Evolutionary conservation across 1,284 basidiomycete species (phyloP).

Genomic region (Hemileia vastatrix): DNA sequence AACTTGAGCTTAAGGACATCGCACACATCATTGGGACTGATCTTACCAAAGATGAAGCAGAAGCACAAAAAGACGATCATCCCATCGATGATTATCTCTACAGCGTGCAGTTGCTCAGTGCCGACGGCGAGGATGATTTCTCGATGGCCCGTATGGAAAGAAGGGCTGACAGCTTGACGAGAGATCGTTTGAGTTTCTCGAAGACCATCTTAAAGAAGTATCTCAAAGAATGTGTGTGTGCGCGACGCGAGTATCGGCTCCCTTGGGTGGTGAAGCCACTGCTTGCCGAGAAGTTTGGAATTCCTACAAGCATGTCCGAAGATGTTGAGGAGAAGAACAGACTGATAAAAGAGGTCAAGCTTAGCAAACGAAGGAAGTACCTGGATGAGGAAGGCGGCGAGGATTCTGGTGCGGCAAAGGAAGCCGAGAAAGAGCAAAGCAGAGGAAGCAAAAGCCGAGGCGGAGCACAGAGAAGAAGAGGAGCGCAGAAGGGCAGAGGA

Average conservation of each 20-base stretch:
- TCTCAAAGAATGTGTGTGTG: slow-evolving; percentile 82
- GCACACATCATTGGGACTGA: slow-evolving; percentile 65
- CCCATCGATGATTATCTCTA: slow-evolving; percentile 77
- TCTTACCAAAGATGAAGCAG: slow-evolving; percentile 66
- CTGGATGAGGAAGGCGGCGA: neutral
- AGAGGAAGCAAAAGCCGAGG: too few species aligned
- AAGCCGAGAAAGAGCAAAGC: too few species aligned
- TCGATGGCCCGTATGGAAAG: too few species aligned
- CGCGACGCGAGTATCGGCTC: slow-evolving; percentile 81
- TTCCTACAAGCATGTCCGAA: slow-evolving; percentile 73
- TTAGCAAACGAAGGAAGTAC: neutral
- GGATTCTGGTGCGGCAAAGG: too few species aligned
- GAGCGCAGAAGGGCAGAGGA: too few species aligned
- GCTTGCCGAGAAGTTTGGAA: slow-evolving; percentile 70
- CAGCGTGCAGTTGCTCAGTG: slow-evolving; percentile 63
- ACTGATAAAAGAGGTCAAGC: slow-evolving; percentile 21
- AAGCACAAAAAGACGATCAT: slow-evolving; percentile 64
- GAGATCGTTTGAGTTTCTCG: slow-evolving; percentile 87
- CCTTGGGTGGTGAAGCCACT: slow-evolving; percentile 86
- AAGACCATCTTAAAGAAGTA: slow-evolving; percentile 93
- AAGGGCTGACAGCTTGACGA: too few species aligned
- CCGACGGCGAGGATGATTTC: too few species aligned
- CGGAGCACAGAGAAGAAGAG: too few species aligned
- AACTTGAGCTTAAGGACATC: too few species aligned
- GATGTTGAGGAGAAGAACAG: too few species aligned